phyloP scores from a whole-genome alignment of 176 grass and related monocot genomes.

The Triticum timopheevii region DNA sequence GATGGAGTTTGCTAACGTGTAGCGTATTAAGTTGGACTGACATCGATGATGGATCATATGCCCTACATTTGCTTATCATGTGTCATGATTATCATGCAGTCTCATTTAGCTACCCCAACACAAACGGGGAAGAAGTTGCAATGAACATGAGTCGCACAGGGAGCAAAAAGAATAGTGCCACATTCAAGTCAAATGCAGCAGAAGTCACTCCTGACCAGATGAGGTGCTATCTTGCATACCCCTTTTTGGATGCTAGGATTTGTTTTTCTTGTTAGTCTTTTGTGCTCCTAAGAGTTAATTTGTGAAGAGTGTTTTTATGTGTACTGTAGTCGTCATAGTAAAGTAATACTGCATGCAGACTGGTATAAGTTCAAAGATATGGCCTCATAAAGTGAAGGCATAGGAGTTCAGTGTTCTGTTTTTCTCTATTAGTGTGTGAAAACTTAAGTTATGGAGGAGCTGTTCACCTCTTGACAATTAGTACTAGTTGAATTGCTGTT shows the following conservation, averaged over 20 bases:
- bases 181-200: constrained; percentile 68
- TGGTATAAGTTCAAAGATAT: not conserved
- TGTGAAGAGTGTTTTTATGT: constrained; percentile 23
- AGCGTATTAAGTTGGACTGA: constrained; percentile 20
- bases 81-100: constrained; percentile 44
- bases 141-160: constrained; percentile 92
- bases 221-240: constrained; percentile 54
- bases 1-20: constrained; percentile 12
- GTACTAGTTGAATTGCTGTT: not conserved
- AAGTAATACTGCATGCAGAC: not conserved
- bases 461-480: not conserved
- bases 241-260: constrained; percentile 12
- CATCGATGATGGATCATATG: not conserved
- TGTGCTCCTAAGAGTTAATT: not conserved
- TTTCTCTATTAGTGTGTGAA: constrained; percentile 19
- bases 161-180: constrained; percentile 67
- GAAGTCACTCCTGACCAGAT: constrained; percentile 96
- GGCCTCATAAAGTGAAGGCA: not conserved
- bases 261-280: constrained; percentile 16
- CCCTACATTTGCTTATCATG: constrained; percentile 1
- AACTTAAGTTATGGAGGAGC: not conserved
- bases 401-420: constrained; percentile 19
- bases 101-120: constrained; percentile 85
- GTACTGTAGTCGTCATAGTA: not conserved
- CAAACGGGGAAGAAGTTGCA: constrained; percentile 64